A percentile compares a stretch with the other conserved stretches of the same genome.
Conservation (phyloP, 352 stramenopile species). For the Globisporangium uncinulatum region DNA sequence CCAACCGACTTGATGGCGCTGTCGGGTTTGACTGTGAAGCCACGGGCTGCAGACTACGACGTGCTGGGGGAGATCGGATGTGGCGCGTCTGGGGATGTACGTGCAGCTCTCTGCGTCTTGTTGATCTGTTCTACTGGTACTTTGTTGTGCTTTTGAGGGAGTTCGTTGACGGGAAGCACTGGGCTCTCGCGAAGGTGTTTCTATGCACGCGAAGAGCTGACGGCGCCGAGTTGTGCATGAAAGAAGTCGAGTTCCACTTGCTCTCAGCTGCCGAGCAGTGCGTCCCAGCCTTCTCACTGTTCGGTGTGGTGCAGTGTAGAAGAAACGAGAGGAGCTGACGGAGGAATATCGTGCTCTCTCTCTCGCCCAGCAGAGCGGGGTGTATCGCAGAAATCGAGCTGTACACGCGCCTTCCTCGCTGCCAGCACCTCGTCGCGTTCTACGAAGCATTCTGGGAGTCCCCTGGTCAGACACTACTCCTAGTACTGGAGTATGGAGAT, state of each 20-base stretch:
- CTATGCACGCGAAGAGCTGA: conserved; percentile 26
- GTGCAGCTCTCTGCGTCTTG: background rate
- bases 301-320: background rate
- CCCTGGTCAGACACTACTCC: conserved; percentile 22
- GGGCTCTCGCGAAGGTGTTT: conserved; percentile 27
- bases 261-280: conserved; percentile 36
- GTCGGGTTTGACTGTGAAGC: conserved; percentile 3
- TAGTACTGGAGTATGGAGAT: conserved; percentile 71
- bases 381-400: conserved; percentile 49
- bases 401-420: conserved; percentile 32
- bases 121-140: conserved; percentile 2
- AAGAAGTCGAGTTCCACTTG: conserved; percentile 51
- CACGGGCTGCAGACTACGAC: conserved; percentile 16
- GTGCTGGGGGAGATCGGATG: conserved; percentile 36
- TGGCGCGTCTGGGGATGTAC: conserved; percentile 49
- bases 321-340: background rate
- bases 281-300: background rate
- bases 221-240: conserved; percentile 35
- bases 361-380: conserved; percentile 13
- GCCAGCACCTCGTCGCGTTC: conserved; percentile 53
- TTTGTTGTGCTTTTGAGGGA: background rate
- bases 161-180: background rate
- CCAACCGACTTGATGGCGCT: background rate
- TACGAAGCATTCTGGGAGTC: conserved; percentile 47
- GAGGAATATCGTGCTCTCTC: background rate